These are phyloP conservation scores for Puccinia coronata DNA, from an alignment of 1,284 basidiomycete species.

Conservation along the genomic window DNA sequence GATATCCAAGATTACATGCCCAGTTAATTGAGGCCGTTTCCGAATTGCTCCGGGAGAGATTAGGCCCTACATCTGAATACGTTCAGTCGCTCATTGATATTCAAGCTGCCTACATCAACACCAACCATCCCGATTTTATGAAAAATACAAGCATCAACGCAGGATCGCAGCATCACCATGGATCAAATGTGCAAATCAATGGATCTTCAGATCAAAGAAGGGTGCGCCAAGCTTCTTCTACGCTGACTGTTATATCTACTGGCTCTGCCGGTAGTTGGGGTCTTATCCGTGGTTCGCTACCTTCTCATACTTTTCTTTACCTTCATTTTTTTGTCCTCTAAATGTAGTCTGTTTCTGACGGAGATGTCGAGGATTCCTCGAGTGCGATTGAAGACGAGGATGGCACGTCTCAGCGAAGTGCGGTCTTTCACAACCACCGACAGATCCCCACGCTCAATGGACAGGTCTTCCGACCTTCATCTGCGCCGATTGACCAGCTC, in stretches of 20 bases:
- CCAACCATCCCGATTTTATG: conserved; percentile 90
- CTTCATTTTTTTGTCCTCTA: conserved; percentile 5
- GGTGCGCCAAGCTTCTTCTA: conserved; percentile 48
- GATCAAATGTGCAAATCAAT: conserved; percentile 52
- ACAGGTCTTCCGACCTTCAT: conserved; percentile 37
- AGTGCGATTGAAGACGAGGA: conserved; percentile 47
- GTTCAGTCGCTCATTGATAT: conserved; percentile 94
- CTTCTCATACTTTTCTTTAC: conserved; percentile 27
- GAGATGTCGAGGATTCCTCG: conserved; percentile 46
- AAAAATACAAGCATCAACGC: conserved; percentile 66
- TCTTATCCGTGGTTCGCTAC: conserved; percentile 42
- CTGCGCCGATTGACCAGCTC: conserved; percentile 36
- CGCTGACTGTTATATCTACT: conserved; percentile 34
- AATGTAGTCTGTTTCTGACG: conserved; percentile 47
- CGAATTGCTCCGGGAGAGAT: conserved; percentile 87
- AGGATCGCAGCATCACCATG: conserved; percentile 59
- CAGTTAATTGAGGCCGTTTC: conserved; percentile 97
- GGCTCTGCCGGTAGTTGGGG: conserved; percentile 43
- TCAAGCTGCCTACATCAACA: conserved; percentile 99
- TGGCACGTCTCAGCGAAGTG: conserved; percentile 18
- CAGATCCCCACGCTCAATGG: conserved; percentile 22
- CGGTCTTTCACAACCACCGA: conserved; percentile 18
- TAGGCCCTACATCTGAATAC: conserved; percentile 95
- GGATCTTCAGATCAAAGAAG: conserved; percentile 42
- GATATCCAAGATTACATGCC: conserved; percentile 89